Evolutionary conservation across 345 rosid genomes (phyloP), one percentile per base, ranked within the genome.

Genomic region (Linum usitatissimum): DNA sequence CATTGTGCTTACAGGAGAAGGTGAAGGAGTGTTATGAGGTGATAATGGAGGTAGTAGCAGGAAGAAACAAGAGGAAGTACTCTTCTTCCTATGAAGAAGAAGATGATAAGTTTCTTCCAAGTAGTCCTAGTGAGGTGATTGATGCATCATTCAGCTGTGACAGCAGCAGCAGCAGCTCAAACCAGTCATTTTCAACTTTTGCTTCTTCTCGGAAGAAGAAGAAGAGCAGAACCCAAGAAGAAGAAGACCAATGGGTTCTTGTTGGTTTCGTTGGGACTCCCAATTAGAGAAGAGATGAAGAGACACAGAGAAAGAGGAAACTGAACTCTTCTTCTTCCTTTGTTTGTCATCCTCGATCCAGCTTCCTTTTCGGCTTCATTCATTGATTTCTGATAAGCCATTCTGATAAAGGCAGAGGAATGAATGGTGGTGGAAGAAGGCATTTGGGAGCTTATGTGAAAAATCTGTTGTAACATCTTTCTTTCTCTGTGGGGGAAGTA

Each of bases 221-320:
- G 86, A 84, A 80, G 83, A 75, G 73, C 74, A 81, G 85, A 77
- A 75, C 71, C 65, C 73, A 18, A 61, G 51, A 23, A 23, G 28
- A 45, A 10, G 51, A 45, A 10, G 69, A 78, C 53, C 64, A 69
- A 55, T 74, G 77, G 75, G 73, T 81, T 57, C 74, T 67, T 23
- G 76, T 74, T 51, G 78, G 69, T 67, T 57, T 70, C 12, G 69
- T 76, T 68, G 80, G 77, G 23, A 76, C 77, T 64, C 83, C 77
- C 3, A 66, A 21, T 62, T 71, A 66, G 68, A 12, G 38, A 40
- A 7, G 2, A 40, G 48, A 40, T 7, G 48, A 40, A 40, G 48
- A 23, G 28, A 23, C 28, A 23, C 28, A 23, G 48, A 6, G 48
- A 40, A 40, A 40, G 48, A 40, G 48, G 28, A 23, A 23, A 23